Evolutionary conservation across 1,284 basidiomycete species (phyloP).

Genomic region (Sphagnurus paluster): DNA sequence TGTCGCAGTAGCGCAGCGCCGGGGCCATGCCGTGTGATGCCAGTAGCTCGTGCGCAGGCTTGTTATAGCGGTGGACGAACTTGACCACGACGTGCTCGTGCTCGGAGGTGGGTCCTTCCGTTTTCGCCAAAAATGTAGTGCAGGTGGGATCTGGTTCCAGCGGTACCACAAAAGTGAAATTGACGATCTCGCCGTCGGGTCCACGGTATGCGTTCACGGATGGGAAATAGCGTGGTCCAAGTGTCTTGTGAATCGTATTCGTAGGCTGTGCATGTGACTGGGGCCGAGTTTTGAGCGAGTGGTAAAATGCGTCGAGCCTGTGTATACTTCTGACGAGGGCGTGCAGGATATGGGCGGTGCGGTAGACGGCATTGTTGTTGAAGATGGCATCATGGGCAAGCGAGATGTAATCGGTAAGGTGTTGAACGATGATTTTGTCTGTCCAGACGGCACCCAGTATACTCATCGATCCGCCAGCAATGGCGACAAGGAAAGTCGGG

Average conservation of each 20-base stretch:
- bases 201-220: neutral
- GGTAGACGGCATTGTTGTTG: slow-evolving; percentile 8
- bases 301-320: neutral
- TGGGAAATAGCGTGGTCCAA: neutral
- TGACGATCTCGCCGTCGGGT: neutral
- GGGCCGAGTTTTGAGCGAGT: neutral
- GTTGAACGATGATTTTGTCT: slow-evolving; percentile 26
- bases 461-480: slow-evolving; percentile 23
- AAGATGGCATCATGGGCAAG: slow-evolving; percentile 13
- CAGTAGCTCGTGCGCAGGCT: neutral
- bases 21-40: neutral
- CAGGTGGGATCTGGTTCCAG: neutral
- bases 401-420: slow-evolving; percentile 26
- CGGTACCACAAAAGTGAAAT: neutral
- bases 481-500: slow-evolving; percentile 30
- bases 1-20: neutral
- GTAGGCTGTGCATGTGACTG: no score
- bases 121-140: neutral
- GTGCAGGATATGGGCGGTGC: slow-evolving; percentile 6
- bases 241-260: neutral
- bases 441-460: slow-evolving; percentile 28
- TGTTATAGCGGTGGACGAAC: neutral
- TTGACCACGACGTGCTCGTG: neutral
- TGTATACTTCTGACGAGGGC: neutral
- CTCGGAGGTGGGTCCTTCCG: no score